These are phyloP conservation scores for Scenedesmus sp. DNA, from an alignment of 163 green algal genomes.

Conservation along the genomic window DNA sequence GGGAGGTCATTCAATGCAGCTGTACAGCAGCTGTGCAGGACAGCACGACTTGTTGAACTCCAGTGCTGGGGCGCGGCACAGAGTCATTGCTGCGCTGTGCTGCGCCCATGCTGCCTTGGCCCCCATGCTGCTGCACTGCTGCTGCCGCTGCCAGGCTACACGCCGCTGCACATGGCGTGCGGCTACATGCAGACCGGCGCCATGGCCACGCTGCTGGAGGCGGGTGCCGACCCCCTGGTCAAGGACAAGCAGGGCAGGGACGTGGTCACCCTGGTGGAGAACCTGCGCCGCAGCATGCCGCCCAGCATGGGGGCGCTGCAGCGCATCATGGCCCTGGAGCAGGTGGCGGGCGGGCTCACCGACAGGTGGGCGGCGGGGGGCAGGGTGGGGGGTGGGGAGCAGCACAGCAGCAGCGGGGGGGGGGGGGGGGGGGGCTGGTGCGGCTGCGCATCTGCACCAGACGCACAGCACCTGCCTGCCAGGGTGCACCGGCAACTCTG, in stretches of 20 bases:
- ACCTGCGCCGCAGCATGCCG: constrained; percentile 78
- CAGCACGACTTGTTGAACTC: too few species aligned
- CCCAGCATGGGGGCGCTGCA: constrained; percentile 69
- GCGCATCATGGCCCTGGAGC: constrained; percentile 81
- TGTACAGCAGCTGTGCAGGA: too few species aligned
- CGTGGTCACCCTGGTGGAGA: constrained; percentile 84
- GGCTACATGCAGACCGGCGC: constrained; percentile 89
- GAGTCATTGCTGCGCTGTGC: too few species aligned
- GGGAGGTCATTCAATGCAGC: too few species aligned
- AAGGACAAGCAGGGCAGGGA: constrained; percentile 82
- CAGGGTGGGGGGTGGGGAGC: not conserved
- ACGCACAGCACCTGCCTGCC: not conserved
- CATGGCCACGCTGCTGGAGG: constrained; percentile 85
- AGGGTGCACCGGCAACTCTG: not conserved
- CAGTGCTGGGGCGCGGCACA: too few species aligned
- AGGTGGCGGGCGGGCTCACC: constrained; percentile 74
- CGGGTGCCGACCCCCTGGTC: constrained; percentile 86
- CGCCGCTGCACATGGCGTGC: constrained; percentile 95
- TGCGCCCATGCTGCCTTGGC: too few species aligned
- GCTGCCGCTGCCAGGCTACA: constrained; percentile 79
- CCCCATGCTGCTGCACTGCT: not conserved
- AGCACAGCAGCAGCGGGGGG: not conserved
- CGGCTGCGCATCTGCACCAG: not conserved
- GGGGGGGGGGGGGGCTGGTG: too few species aligned
- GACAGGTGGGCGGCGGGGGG: constrained; percentile 52